Conservation (phyloP, 371 early-diverging fungal species). For the Funneliformis caledonium region DNA sequence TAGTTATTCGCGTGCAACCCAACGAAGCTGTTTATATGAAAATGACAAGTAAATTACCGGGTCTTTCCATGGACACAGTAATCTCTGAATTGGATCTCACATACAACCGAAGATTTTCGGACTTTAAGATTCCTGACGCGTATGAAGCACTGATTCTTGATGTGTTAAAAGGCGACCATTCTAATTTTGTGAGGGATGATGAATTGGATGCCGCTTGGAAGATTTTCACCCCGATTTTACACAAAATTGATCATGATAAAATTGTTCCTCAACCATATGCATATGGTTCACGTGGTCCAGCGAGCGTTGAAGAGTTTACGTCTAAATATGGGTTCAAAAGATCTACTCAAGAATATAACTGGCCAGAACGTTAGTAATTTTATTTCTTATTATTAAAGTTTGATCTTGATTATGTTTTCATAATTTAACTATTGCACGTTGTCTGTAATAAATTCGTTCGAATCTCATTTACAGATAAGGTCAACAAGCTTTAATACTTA, state of each 20-base stretch:
- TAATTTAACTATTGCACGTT: neutral
- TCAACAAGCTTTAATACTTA: neutral
- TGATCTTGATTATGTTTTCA: neutral
- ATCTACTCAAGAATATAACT: slow-evolving; percentile 49
- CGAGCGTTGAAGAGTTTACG: slow-evolving; percentile 73
- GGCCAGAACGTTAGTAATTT: slow-evolving; percentile 52
- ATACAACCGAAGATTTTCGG: slow-evolving; percentile 84
- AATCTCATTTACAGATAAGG: neutral
- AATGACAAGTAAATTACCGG: slow-evolving; percentile 93
- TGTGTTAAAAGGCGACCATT: slow-evolving; percentile 87
- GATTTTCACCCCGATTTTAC: slow-evolving; percentile 94
- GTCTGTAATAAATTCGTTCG: neutral
- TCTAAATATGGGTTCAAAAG: slow-evolving; percentile 71
- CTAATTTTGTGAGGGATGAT: slow-evolving; percentile 97
- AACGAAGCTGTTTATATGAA: slow-evolving; percentile 97
- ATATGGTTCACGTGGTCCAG: slow-evolving; percentile 92
- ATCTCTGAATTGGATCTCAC: slow-evolving; percentile 92
- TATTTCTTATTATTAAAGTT: neutral
- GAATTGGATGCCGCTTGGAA: slow-evolving; percentile 96
- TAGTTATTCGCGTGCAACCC: slow-evolving; percentile 96
- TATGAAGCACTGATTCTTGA: slow-evolving; percentile 95
- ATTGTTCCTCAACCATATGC: slow-evolving; percentile 76
- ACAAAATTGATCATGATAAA: slow-evolving; percentile 79
- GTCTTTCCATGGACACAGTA: slow-evolving; percentile 66
- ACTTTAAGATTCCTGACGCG: slow-evolving; percentile 92